Percentiles rank a stretch among this genome's conserved stretches.
These are phyloP conservation scores for Geotrichum europaeum DNA, from an alignment of 1,139 yeast genomes.

Conservation along the genomic window DNA sequence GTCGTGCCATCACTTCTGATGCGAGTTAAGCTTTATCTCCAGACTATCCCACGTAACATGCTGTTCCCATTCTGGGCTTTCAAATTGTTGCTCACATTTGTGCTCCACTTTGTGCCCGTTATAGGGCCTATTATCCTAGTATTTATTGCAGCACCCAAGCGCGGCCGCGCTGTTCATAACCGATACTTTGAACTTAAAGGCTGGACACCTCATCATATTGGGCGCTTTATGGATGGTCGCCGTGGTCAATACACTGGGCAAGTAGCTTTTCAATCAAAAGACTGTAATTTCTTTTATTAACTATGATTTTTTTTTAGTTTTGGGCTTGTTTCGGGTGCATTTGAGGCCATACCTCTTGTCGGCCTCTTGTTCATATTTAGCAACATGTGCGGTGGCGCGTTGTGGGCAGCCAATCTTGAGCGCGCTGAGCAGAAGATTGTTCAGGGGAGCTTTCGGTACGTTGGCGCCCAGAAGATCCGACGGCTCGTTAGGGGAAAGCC, in stretches of 20 bases:
- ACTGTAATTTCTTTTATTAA: neutral
- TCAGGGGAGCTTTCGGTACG: slow-evolving; percentile 15
- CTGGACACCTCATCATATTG: slow-evolving; percentile 40
- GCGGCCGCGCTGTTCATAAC: slow-evolving; percentile 50
- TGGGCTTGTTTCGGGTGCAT: slow-evolving; percentile 52
- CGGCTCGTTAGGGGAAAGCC: slow-evolving; percentile 8
- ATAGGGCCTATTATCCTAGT: slow-evolving; percentile 55
- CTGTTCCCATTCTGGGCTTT: slow-evolving; percentile 35
- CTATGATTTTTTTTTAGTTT: slow-evolving; percentile 32
- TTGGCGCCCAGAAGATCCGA: slow-evolving; percentile 12
- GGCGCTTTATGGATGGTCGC: slow-evolving; percentile 29
- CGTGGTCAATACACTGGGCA: slow-evolving; percentile 34
- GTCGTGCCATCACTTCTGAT: slow-evolving; percentile 29
- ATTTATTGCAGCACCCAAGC: slow-evolving; percentile 51
- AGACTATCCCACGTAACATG: slow-evolving; percentile 30
- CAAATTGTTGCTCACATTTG: slow-evolving; percentile 33
- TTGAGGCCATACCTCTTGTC: slow-evolving; percentile 57
- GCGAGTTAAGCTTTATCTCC: slow-evolving; percentile 24
- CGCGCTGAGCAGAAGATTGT: slow-evolving; percentile 2
- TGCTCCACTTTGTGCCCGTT: slow-evolving; percentile 51
- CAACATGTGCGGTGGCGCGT: slow-evolving; percentile 63
- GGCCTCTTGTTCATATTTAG: slow-evolving; percentile 61
- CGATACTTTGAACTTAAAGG: slow-evolving; percentile 60
- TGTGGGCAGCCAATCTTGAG: slow-evolving; percentile 50
- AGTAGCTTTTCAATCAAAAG: neutral